Base-by-base conservation (phyloP, 805 yeast genomes). In the Tetrapisispora namnaoensis region DNA sequence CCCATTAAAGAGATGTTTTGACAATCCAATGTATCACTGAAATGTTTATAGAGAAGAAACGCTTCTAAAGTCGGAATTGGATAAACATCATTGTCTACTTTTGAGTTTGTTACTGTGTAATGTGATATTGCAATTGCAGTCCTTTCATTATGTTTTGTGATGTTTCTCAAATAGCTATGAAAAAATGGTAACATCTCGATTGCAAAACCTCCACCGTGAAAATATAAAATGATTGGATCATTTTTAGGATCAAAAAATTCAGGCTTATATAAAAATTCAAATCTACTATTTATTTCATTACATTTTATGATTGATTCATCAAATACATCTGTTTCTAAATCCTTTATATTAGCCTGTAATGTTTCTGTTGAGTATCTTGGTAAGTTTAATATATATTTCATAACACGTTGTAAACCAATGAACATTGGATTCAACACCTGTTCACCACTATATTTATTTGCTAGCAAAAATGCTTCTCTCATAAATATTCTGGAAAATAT, bases 191-290 rank as follows among this genome's bases (percentile, higher is more conserved):
- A 37, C 37, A 57, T 38, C 42, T 52, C 53, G 2, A 59, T 20
- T 13, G 58, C 56, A 51, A 54, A 60, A 3, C 64, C 65, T 42
- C 65, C 65, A 28, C 65, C 65, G 46, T 61, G 65, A 10, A 54
- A 46, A 41, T 52, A 61, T 11, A 59, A 22, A 21, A 60, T 21
- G 18, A 55, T 46, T 0, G 53, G 54, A 32, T 58, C 64, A 5
- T 14, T 27, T n/a, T 17, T 30, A 8, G 57, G 51, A 42, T 56
- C 47, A 38, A 56, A 58, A 28, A 42, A 38, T 1, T 32, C 35
- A 9, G 61, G 58, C 18, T 47, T 51, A 7, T 38, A 37, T 30
- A 48, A 48, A 59, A 55, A 53, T 18, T 36, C 47, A 44, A 28
- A 49, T 24, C 34, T 43, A 27, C 24, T 35, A 14, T 38, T 27